Percentiles rank a stretch among this genome's conserved stretches.
phyloP scores from a whole-genome alignment of 768 basidiomycete genomes.

The Omphalotus guepiniiformis region DNA sequence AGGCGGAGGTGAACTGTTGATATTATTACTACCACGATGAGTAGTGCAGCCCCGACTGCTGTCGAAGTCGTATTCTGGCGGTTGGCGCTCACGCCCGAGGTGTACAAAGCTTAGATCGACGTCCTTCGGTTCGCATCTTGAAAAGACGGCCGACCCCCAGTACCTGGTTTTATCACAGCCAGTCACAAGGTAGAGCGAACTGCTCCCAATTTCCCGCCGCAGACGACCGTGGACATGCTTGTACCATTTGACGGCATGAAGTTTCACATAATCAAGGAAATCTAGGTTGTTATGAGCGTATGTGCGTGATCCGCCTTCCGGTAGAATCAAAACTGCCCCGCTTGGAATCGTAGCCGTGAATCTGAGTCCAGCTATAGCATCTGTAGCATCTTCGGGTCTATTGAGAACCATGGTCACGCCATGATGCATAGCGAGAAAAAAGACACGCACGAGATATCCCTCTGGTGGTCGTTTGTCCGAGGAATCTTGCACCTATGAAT shows the following conservation, averaged over 20 bases:
- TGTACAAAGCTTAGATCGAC: too few relatives aligned
- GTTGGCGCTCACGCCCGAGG: too few relatives aligned
- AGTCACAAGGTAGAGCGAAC: neutral
- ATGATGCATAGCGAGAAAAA: too few relatives aligned
- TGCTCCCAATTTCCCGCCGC: neutral
- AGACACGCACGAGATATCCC: too few relatives aligned
- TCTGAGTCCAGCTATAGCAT: neutral
- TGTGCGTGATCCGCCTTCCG: slow-evolving; percentile 3
- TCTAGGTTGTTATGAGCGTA: slow-evolving; percentile 12
- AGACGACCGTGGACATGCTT: slow-evolving; percentile 11
- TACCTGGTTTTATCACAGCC: neutral
- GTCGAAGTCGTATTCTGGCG: too few relatives aligned
- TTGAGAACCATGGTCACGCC: too few relatives aligned
- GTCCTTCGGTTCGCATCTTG: neutral
- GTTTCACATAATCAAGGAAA: slow-evolving; percentile 6
- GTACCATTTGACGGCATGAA: slow-evolving; percentile 21
- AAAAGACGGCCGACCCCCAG: neutral
- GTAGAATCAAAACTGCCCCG: neutral
- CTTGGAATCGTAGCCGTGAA: neutral
- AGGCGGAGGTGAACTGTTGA: too few relatives aligned
- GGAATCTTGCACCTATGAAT: too few relatives aligned
- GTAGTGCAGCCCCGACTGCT: too few relatives aligned
- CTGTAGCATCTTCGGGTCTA: too few relatives aligned
- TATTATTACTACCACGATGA: too few relatives aligned
- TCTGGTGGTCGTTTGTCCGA: too few relatives aligned